phyloP scores from a whole-genome alignment of 2,329 filamentous ascomycete genomes.

The Verticillium alfalfae region DNA sequence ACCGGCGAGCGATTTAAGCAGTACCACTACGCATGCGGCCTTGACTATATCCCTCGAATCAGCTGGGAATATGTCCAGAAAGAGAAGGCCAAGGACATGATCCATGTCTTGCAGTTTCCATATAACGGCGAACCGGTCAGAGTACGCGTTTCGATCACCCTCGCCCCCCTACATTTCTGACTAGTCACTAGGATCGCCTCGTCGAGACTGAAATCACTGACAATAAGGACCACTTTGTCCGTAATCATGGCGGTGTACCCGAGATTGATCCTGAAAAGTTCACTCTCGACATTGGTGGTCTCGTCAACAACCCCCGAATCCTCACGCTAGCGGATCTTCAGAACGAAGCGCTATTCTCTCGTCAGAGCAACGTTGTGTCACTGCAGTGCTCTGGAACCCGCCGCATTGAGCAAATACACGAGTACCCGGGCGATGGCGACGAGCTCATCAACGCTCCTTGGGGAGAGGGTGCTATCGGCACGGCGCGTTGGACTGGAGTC shows the following conservation, averaged over 20 bases:
- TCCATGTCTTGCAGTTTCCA: constrained; percentile 57
- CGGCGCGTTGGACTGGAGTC: constrained; percentile 57
- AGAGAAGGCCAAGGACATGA: constrained; percentile 56
- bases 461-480: constrained; percentile 65
- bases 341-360: constrained; percentile 54
- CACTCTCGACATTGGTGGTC: constrained; percentile 50
- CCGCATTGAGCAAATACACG: constrained; percentile 61
- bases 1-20: constrained; percentile 51
- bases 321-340: constrained; percentile 56
- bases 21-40: constrained; percentile 46
- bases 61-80: constrained; percentile 49
- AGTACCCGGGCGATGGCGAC: constrained; percentile 63
- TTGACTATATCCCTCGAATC: constrained; percentile 46
- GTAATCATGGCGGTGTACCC: constrained; percentile 69
- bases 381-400: constrained; percentile 66
- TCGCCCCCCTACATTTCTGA: neutral
- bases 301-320: constrained; percentile 52
- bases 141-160: neutral
- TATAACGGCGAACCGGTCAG: constrained; percentile 59
- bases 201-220: constrained; percentile 53
- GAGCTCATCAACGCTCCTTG: constrained; percentile 51
- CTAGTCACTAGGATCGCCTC: constrained; percentile 36
- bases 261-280: constrained; percentile 53
- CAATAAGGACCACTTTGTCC: constrained; percentile 56
- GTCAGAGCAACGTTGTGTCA: constrained; percentile 51